Base-by-base conservation (phyloP, 2,329 filamentous ascomycete species). In the Epichloe coenophiala region DNA sequence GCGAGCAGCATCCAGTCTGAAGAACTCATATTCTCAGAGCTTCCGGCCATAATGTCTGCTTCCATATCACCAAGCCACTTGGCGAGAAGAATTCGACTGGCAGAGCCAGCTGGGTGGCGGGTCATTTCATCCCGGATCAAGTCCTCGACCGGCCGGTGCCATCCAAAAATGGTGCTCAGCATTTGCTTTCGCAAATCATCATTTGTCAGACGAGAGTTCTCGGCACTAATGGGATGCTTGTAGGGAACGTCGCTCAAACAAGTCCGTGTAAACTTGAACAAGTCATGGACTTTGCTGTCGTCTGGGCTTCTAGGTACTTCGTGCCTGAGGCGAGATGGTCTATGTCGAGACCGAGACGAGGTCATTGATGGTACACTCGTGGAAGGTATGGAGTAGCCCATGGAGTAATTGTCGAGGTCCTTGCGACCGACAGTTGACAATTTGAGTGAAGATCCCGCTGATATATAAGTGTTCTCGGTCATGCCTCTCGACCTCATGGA, bases 1-100 rank as follows among this genome's bases (percentile, higher is more conserved):
- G 93, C 91, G 37, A 98, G 72, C 52, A 97, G 71, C 88, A 98
- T 96, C 93, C 93, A 98, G 66, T 97, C 93, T 0, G 88, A 87
- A 2, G 86, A 88, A 9, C 88, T 91, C 77, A 93, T 90, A n/a
- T 87, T 84, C 57, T 91, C 82, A 0, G 88, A 85, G 42, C 81
- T 86, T 2, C 86, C 81, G 11, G 82, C 77, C 78, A 95, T 86
- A 40, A 88, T 77, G 59, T 95, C 88, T 0, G 84, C 77, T 53
- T 88, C 83, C 38, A 88, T 80, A 54, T 95, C 86, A 13, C 90
- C 89, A 0, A 98, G 77, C 93, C 93, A 98, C 66, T 94, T 95
- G 1, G 88, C 78, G 4, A 98, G 76, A 39, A 97, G 75, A 48
- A 97, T 86, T 12, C 86, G 81, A 55, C 81, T 85, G 2, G 87